phyloP scores from a whole-genome alignment of 2,329 filamentous ascomycete species.

The Fusarium sp. region DNA sequence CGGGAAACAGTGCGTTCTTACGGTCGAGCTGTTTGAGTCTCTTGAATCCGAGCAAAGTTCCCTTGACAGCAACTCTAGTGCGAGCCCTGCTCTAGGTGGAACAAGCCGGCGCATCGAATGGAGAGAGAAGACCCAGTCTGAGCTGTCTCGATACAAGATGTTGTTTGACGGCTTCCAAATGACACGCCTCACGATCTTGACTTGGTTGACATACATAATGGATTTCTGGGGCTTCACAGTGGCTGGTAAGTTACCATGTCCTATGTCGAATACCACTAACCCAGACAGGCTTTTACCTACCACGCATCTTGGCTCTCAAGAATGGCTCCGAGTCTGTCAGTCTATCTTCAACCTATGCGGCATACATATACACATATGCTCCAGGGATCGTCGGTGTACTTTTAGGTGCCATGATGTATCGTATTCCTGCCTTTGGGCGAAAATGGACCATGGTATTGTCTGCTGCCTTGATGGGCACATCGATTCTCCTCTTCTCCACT shows the following conservation, averaged over 20 bases:
- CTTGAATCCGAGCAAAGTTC: slow-evolving; percentile 41
- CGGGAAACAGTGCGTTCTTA: slow-evolving; percentile 50
- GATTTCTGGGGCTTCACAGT: slow-evolving; percentile 55
- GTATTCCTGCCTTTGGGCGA: slow-evolving; percentile 52
- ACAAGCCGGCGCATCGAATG: slow-evolving; percentile 30
- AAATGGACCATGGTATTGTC: slow-evolving; percentile 59
- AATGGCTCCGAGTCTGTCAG: slow-evolving; percentile 58
- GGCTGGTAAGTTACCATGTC: slow-evolving; percentile 40
- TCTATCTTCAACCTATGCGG: slow-evolving; percentile 61
- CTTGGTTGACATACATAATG: slow-evolving; percentile 54
- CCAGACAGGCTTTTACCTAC: slow-evolving; percentile 54
- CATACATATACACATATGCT: slow-evolving; percentile 65
- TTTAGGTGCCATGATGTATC: slow-evolving; percentile 56
- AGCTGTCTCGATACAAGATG: slow-evolving; percentile 47
- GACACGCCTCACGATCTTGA: slow-evolving; percentile 50
- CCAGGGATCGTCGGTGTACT: slow-evolving; percentile 64
- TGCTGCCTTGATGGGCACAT: slow-evolving; percentile 57
- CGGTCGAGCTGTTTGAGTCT: slow-evolving; percentile 50
- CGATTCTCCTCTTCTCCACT: slow-evolving; percentile 59
- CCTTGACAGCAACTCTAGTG: slow-evolving; percentile 26
- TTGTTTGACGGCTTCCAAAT: slow-evolving; percentile 49
- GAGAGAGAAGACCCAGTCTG: slow-evolving; percentile 27
- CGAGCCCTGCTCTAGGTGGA: slow-evolving; percentile 28
- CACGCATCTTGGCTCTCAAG: slow-evolving; percentile 63
- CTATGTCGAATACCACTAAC: background rate